phyloP scores from a whole-genome alignment of 441 rosid species.

The Bocquillonia castaneifolia region DNA sequence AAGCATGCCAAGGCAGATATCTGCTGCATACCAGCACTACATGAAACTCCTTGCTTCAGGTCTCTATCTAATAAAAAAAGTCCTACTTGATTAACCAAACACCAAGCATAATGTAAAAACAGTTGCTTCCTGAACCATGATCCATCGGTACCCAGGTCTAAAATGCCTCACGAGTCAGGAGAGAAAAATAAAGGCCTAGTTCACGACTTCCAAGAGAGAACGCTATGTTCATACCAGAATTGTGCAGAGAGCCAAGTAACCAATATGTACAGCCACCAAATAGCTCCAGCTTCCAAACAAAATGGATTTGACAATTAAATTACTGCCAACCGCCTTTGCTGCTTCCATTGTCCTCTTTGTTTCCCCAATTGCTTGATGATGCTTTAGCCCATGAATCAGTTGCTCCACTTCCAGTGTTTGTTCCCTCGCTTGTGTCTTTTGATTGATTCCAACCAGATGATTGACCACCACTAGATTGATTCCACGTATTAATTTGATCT shows the following conservation, averaged over 20 bases:
- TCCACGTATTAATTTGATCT: constrained; percentile 21
- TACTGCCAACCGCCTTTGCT: constrained; percentile 37
- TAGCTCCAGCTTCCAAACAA: not conserved
- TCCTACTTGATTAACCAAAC: not conserved
- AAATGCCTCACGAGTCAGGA: not conserved
- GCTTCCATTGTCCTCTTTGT: constrained; percentile 26
- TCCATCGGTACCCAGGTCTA: not conserved
- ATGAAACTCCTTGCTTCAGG: too few species aligned
- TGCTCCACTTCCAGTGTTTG: constrained; percentile 13
- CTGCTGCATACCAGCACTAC: too few species aligned
- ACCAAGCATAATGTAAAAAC: not conserved
- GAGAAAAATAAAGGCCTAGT: not conserved
- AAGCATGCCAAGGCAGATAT: too few species aligned
- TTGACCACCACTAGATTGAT: constrained; percentile 25
- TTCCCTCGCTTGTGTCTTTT: constrained; percentile 24
- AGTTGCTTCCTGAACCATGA: not conserved
- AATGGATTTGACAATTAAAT: not conserved
- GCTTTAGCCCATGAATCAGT: constrained; percentile 25
- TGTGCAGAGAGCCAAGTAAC: not conserved
- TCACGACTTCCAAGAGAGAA: too few species aligned
- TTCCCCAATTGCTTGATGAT: constrained; percentile 35
- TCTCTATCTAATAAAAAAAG: too few species aligned
- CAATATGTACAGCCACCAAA: not conserved
- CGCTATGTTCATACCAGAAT: not conserved
- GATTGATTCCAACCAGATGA: constrained; percentile 27